Conservation (phyloP, 371 early-diverging fungal species). For the Mucor plumbeus region DNA sequence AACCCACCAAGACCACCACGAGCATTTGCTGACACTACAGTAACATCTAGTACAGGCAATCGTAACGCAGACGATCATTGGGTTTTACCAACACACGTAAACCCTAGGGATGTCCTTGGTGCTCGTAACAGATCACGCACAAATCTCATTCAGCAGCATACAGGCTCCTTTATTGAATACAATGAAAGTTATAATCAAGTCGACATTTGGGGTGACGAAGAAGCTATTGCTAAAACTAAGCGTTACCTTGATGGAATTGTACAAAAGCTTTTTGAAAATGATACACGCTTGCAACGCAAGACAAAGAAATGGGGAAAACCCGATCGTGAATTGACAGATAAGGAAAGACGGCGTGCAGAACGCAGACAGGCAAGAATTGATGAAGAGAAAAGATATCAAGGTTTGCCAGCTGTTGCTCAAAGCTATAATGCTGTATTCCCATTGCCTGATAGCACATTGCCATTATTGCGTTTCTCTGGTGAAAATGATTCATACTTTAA, state of each 20-base stretch:
- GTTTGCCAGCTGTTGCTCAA: constrained; percentile 30
- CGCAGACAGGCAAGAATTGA: constrained; percentile 21
- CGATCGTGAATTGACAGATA: constrained; percentile 45
- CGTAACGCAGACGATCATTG: constrained; percentile 46
- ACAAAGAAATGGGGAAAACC: constrained; percentile 52
- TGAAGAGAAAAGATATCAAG: constrained; percentile 41
- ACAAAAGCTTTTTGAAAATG: constrained; percentile 6
- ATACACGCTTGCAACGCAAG: constrained; percentile 19
- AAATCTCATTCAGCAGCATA: constrained; percentile 32
- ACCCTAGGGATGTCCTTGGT: constrained; percentile 33
- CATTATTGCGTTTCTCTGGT: constrained; percentile 32
- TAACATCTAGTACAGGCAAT: constrained; percentile 16
- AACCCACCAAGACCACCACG: neutral
- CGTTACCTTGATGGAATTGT: constrained; percentile 29
- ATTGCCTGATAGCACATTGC: constrained; percentile 31
- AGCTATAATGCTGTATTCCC: constrained; percentile 33
- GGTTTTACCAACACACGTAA: constrained; percentile 42
- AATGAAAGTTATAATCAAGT: constrained; percentile 45
- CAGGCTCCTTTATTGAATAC: constrained; percentile 37
- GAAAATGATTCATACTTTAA: constrained; percentile 42
- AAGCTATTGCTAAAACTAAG: constrained; percentile 33
- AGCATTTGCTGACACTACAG: constrained; percentile 7
- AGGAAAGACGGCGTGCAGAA: constrained; percentile 38
- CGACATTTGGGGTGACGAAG: constrained; percentile 50
- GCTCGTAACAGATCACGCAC: constrained; percentile 16